These are phyloP conservation scores for Cladophialophora exuberans DNA, from an alignment of 2,329 filamentous ascomycete genomes.

Conservation along the genomic window DNA sequence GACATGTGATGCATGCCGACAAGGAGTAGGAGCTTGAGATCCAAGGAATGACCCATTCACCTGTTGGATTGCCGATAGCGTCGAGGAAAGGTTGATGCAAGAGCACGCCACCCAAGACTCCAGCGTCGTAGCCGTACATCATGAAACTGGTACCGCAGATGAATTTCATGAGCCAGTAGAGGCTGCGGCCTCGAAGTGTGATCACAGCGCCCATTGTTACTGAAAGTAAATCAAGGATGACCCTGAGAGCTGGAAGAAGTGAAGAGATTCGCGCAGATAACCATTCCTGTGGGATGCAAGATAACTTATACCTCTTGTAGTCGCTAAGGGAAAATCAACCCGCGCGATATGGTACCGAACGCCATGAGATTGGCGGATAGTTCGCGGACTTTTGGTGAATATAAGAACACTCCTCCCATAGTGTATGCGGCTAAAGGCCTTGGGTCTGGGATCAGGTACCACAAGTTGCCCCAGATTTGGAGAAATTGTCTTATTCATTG, in stretches of 20 bases:
- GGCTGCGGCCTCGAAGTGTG: conserved; percentile 16
- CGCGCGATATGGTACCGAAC: too few species aligned
- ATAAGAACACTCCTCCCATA: conserved; percentile 1
- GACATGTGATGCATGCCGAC: conserved; percentile 33
- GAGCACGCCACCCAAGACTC: conserved; percentile 40
- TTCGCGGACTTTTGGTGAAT: too few species aligned
- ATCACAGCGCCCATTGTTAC: conserved; percentile 8
- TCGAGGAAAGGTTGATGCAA: conserved; percentile 37
- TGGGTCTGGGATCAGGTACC: not conserved
- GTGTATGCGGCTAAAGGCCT: not conserved
- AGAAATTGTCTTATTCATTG: not conserved
- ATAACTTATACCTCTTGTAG: too few species aligned
- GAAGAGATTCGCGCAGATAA: not conserved
- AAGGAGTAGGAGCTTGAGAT: conserved; percentile 35
- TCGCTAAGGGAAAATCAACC: too few species aligned
- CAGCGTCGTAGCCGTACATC: conserved; percentile 42
- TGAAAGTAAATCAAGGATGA: not conserved
- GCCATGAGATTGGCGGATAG: not conserved
- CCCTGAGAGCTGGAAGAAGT: not conserved
- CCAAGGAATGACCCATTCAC: conserved; percentile 34
- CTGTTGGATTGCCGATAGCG: conserved; percentile 34
- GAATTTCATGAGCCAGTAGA: conserved; percentile 28
- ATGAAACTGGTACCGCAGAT: conserved; percentile 38
- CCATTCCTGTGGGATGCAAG: too few species aligned
- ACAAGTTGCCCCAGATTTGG: not conserved